phyloP scores from a whole-genome alignment of 176 grass and related monocot genomes.

The Echinochloa phyllopogon region DNA sequence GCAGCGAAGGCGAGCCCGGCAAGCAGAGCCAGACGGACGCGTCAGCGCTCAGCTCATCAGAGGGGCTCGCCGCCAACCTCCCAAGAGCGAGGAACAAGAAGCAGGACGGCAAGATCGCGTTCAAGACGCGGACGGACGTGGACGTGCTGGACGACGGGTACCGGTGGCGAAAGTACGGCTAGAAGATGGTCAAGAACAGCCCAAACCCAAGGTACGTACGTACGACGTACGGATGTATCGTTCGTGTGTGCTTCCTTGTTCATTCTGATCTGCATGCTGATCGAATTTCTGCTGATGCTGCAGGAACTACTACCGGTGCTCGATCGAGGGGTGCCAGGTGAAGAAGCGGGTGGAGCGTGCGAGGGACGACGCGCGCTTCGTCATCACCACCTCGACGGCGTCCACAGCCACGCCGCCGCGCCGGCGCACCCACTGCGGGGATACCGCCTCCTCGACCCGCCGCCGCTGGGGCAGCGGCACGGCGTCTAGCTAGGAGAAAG shows the following conservation, averaged over 20 bases:
- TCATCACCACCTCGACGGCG: slow-evolving; percentile 81
- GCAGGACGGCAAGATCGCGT: slow-evolving; percentile 56
- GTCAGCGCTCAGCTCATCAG: not conserved
- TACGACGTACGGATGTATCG: too few species aligned
- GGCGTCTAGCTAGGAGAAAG: not conserved
- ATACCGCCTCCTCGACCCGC: not conserved
- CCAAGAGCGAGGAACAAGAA: not conserved
- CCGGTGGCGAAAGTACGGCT: slow-evolving; percentile 87
- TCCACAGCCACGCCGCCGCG: slow-evolving; percentile 65
- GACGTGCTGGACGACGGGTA: slow-evolving; percentile 82
- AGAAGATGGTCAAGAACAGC: slow-evolving; percentile 81
- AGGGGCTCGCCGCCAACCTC: too few species aligned
- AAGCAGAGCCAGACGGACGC: not conserved
- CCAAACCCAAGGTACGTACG: slow-evolving; percentile 65
- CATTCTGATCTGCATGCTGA: too few species aligned
- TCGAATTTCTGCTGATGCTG: too few species aligned
- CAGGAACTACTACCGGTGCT: slow-evolving; percentile 90
- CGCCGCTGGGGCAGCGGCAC: not conserved
- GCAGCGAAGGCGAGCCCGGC: not conserved
- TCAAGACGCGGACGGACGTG: slow-evolving; percentile 64
- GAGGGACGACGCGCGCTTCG: slow-evolving; percentile 61
- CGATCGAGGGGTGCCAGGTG: slow-evolving; percentile 57
- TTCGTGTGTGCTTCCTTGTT: too few species aligned
- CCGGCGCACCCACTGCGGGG: not conserved
- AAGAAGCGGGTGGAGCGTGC: slow-evolving; percentile 82